phyloP scores from a whole-genome alignment of 2,329 filamentous ascomycete genomes.

The Stagonosporopsis rhizophila region DNA sequence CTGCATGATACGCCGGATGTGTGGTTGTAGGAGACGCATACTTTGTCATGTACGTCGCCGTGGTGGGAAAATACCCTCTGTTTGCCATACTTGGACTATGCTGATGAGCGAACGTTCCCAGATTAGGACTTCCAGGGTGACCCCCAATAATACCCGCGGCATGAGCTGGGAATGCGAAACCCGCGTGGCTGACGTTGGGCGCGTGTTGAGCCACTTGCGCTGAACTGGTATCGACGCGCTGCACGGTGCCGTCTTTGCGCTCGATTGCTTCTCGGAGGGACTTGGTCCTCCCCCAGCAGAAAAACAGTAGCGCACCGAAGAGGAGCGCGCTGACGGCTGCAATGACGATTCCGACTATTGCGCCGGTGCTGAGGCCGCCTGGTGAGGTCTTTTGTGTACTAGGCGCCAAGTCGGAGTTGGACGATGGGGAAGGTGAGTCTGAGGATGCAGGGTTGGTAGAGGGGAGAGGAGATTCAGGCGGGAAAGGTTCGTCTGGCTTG shows the following conservation, averaged over 20 bases:
- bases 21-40: neutral
- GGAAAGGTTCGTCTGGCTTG: slow-evolving; percentile 39
- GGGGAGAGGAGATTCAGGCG: slow-evolving; percentile 28
- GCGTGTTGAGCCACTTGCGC: slow-evolving; percentile 8
- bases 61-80: neutral
- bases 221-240: neutral
- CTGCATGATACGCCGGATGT: neutral
- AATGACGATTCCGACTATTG: slow-evolving; percentile 62
- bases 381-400: neutral
- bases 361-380: slow-evolving; percentile 42
- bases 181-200: neutral
- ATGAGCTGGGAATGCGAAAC: neutral
- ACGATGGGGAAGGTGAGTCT: slow-evolving; percentile 7
- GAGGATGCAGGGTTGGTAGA: slow-evolving; percentile 11
- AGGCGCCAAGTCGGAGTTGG: neutral
- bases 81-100: neutral
- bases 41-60: neutral
- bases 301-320: slow-evolving; percentile 31
- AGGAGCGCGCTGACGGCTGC: slow-evolving; percentile 53
- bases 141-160: slow-evolving; percentile 1
- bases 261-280: slow-evolving; percentile 33
- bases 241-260: slow-evolving; percentile 28
- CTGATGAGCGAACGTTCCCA: neutral
- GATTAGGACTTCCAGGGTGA: slow-evolving; percentile 2
- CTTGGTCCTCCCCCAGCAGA: slow-evolving; percentile 37